Evolutionary conservation across 2,329 filamentous ascomycete species (phyloP), one percentile per base, ranked within the genome.

Genomic region (Coleophoma cylindrospora): DNA sequence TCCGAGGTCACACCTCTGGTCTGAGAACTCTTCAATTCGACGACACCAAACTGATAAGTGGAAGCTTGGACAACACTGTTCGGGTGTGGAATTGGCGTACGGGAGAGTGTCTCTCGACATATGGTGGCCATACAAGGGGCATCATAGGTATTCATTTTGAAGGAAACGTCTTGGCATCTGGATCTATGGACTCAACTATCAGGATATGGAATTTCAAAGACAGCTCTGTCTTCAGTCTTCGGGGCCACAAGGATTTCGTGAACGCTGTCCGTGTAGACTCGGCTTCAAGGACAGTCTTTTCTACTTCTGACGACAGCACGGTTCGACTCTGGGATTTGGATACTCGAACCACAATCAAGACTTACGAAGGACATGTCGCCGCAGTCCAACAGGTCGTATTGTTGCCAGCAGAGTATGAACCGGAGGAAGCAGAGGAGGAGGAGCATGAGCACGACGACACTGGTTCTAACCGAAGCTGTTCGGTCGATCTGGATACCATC

Each of bases 1-100:
- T 99, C 8, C 75, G 71, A 19, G 94, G 94, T 3, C 94, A 97
- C 62, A 86, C 83, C 1, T 83, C 82, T 38, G 90, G 90, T 7
- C 89, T 99, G 53, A 82, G 94, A 38, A 89, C 91, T 49, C 76
- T 99, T 36, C 91, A 97, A 64, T 97, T 97, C 62, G 91, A 96
- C 62, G 89, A 95, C 57, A 85, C 81, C 49, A 95, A 95, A 63
- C 77, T 99, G 52, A 91, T 96, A 64, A 95, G 87, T 50, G 94
- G 91, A 47, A 91, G 89, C 64, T 76, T 96, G 50, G 94, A 97
- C 67, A 80, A 83, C 45, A 95, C 86, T 4, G 80, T 99, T 61
- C 91, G 89, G 65, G 83, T 99, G 34, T 99, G 94, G 94, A 95
- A 99, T 64, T 96, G 91, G 91, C 82, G 87, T 54, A 96, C 90